Evolutionary conservation across 2,329 filamentous ascomycete species (phyloP).

Genomic region (Cladosporium sp.): DNA sequence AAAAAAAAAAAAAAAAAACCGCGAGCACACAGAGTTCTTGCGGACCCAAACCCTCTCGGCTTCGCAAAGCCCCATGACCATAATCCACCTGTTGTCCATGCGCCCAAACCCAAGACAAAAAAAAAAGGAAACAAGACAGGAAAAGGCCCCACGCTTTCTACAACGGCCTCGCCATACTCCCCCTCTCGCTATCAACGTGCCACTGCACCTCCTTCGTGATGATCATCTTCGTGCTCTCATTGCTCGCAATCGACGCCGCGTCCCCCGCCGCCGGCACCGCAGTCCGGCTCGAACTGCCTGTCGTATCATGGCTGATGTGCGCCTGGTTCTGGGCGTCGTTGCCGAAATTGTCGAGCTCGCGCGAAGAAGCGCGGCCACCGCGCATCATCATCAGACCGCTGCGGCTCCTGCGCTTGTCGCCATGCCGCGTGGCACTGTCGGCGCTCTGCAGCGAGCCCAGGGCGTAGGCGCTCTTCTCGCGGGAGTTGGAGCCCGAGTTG

Average conservation of each 20-base stretch:
- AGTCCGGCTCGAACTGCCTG: not conserved
- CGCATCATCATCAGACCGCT: not conserved
- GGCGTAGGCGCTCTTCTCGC: not conserved
- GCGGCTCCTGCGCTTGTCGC: not conserved
- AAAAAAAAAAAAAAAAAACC: too few relatives aligned
- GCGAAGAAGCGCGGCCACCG: not conserved
- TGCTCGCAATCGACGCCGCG: slow-evolving; percentile 21
- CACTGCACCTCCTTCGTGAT: slow-evolving; percentile 25
- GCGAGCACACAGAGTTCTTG: not conserved
- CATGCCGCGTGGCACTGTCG: not conserved
- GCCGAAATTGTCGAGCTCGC: slow-evolving; percentile 9
- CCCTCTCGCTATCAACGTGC: slow-evolving; percentile 18
- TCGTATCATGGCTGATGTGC: not conserved
- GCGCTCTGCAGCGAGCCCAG: slow-evolving; percentile 12
- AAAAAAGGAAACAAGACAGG: not conserved
- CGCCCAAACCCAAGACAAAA: not conserved
- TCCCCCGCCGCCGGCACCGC: not conserved
- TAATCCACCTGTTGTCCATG: too few relatives aligned
- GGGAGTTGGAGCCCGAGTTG: slow-evolving; percentile 1
- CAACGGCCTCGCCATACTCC: not conserved
- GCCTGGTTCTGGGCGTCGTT: slow-evolving; percentile 2
- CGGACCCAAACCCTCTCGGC: not conserved
- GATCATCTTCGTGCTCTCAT: slow-evolving; percentile 25
- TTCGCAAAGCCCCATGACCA: not conserved
- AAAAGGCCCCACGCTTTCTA: not conserved